These are phyloP conservation scores for Calocybe gambosa DNA, from an alignment of 1,284 basidiomycete species.

Conservation along the genomic window DNA sequence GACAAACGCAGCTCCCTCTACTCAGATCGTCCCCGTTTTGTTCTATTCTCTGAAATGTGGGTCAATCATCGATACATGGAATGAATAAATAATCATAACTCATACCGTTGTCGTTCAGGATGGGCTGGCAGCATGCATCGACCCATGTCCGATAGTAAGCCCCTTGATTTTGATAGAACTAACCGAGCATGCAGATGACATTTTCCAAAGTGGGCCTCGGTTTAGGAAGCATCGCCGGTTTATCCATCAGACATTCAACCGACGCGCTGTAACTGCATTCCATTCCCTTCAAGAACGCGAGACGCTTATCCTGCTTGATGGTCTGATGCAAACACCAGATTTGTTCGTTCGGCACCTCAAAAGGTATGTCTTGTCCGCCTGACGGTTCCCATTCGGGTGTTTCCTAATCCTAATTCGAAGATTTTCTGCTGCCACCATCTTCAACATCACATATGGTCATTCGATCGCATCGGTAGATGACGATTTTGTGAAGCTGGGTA, in stretches of 20 bases:
- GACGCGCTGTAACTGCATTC: conserved; percentile 31
- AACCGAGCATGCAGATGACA: too few species aligned
- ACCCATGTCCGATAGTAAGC: conserved; percentile 39
- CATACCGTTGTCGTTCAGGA: conserved; percentile 24
- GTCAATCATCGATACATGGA: conserved; percentile 12
- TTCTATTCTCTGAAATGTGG: conserved; percentile 40
- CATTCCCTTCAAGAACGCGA: conserved; percentile 37
- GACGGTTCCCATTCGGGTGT: neutral
- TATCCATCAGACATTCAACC: conserved; percentile 42
- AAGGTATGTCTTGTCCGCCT: conserved; percentile 22
- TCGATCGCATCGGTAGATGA: conserved; percentile 37
- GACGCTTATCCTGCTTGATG: conserved; percentile 31
- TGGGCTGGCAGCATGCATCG: conserved; percentile 40
- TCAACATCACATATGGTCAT: conserved; percentile 42
- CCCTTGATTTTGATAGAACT: too few species aligned
- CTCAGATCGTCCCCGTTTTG: conserved; percentile 44
- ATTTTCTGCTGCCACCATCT: conserved; percentile 40
- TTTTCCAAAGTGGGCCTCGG: conserved; percentile 38
- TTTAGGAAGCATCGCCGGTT: conserved; percentile 47
- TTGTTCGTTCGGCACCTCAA: conserved; percentile 36
- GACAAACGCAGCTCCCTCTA: conserved; percentile 43
- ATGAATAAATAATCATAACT: neutral
- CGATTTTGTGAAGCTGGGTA: conserved; percentile 33
- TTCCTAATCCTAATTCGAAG: conserved; percentile 19
- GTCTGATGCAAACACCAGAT: conserved; percentile 32